Evolutionary conservation across 2,329 filamentous ascomycete species (phyloP).

Genomic region (Calonectria leucothoes): DNA sequence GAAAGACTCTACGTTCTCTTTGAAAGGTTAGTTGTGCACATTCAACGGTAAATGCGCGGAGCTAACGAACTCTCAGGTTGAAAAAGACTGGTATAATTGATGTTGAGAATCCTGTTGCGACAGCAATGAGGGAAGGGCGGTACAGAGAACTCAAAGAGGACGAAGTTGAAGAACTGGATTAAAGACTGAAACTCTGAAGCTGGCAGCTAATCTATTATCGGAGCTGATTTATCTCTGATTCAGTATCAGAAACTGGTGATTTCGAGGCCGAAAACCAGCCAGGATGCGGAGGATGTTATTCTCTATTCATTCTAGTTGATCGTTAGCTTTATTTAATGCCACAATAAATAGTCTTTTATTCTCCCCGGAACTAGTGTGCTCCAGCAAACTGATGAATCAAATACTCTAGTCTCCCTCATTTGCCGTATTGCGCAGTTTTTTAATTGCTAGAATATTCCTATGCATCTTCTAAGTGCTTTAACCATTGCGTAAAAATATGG

Average conservation of each 20-base stretch:
- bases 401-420: background rate
- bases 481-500: background rate
- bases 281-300: background rate
- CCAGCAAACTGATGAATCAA: background rate
- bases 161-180: conserved; percentile 56
- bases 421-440: background rate
- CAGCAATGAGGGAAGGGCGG: conserved; percentile 75
- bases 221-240: background rate
- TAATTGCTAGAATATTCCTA: background rate
- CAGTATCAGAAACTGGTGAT: no score
- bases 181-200: background rate
- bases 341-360: background rate
- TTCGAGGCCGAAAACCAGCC: background rate
- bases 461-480: background rate
- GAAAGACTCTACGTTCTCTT: conserved; percentile 92
- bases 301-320: background rate
- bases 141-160: conserved; percentile 76
- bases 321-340: background rate
- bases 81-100: conserved; percentile 81
- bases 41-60: background rate
- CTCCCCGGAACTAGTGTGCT: background rate
- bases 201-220: background rate
- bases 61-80: conserved; percentile 56
- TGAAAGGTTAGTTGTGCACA: conserved; percentile 70
- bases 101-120: conserved; percentile 82